A percentile compares a stretch with the other conserved stretches of the same genome.
Evolutionary conservation across 768 basidiomycete genomes (phyloP).

Genomic region (Leccinum boreale): DNA sequence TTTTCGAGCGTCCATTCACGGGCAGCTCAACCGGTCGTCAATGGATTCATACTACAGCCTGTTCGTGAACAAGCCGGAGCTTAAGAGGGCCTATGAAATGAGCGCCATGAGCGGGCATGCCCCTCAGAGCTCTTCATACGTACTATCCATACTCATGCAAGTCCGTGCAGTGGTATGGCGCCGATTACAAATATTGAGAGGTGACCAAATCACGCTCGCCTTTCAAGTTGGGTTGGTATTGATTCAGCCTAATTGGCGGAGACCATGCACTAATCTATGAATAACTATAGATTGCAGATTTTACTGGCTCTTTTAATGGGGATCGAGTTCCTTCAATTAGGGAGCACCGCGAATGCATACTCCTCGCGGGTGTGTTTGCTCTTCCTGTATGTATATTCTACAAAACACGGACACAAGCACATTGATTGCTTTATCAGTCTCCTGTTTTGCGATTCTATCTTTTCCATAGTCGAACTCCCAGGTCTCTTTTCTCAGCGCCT

Average conservation of each 20-base stretch:
- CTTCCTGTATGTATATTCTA: conserved; percentile 56
- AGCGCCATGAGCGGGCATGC: conserved; percentile 51
- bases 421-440: conserved; percentile 33
- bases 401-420: background rate
- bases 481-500: conserved; percentile 42
- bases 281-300: conserved; percentile 33
- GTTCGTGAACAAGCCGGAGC: conserved; percentile 44
- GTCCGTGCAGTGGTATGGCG: conserved; percentile 42
- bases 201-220: conserved; percentile 35
- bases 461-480: conserved; percentile 53
- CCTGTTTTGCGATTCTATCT: conserved; percentile 49
- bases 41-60: conserved; percentile 43
- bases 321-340: conserved; percentile 42
- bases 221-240: conserved; percentile 22
- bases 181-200: conserved; percentile 43
- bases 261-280: background rate
- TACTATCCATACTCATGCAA: conserved; percentile 44
- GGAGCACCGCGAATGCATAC: conserved; percentile 31
- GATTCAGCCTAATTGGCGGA: background rate
- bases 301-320: conserved; percentile 23
- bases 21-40: conserved; percentile 42
- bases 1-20: conserved; percentile 41
- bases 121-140: conserved; percentile 40
- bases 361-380: conserved; percentile 68
- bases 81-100: conserved; percentile 40